Evolutionary conservation across 2,329 filamentous ascomycete species (phyloP).

Genomic region (Aspergillus aculeatus): DNA sequence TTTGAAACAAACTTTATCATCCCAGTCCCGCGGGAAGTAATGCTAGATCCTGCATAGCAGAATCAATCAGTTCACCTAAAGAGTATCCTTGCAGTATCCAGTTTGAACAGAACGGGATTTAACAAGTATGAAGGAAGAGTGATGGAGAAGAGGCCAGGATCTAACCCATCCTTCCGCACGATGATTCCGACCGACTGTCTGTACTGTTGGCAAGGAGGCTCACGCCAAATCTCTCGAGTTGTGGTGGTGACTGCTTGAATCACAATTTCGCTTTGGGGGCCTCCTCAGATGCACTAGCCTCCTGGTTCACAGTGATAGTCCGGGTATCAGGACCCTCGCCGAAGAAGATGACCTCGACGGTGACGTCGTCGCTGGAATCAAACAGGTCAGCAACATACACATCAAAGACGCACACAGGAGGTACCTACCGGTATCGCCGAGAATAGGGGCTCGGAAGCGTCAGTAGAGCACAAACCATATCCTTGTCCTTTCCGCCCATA

Average conservation of each 20-base stretch:
- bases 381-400: slow-evolving; percentile 14
- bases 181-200: not conserved
- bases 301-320: slow-evolving; percentile 77
- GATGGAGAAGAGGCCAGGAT: not conserved
- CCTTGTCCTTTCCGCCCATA: slow-evolving; percentile 85
- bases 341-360: slow-evolving; percentile 98
- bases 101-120: not conserved
- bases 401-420: not conserved
- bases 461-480: slow-evolving; percentile 88
- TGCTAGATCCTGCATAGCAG: slow-evolving; percentile 1
- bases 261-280: slow-evolving; percentile 51
- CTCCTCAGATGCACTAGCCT: slow-evolving; percentile 68
- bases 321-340: slow-evolving; percentile 75
- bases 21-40: slow-evolving; percentile 4
- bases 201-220: not conserved
- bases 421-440: slow-evolving; percentile 75
- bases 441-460: slow-evolving; percentile 91
- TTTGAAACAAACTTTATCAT: not conserved
- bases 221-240: not conserved
- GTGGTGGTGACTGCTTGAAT: slow-evolving; percentile 4
- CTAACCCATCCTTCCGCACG: not conserved
- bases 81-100: not conserved
- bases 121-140: slow-evolving; percentile 1
- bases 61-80: not conserved
- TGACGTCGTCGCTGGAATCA: slow-evolving; percentile 76